These are phyloP conservation scores for Amyloporia xantha DNA, from an alignment of 768 basidiomycete species.

Conservation along the genomic window DNA sequence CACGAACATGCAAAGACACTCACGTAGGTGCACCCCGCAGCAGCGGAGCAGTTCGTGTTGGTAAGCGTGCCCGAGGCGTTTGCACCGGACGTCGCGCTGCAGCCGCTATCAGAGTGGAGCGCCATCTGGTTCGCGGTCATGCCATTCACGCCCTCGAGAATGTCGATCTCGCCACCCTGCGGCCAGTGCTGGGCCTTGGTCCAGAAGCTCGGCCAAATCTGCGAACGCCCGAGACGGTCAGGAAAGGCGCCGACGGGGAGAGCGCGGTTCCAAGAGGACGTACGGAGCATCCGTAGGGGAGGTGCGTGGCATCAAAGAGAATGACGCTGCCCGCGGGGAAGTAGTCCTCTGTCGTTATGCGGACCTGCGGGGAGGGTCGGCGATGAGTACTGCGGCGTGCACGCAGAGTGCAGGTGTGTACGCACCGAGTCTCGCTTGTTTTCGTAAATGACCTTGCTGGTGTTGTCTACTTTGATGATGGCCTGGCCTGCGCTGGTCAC, in stretches of 20 bases:
- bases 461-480: conserved; percentile 71
- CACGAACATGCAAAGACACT: neutral
- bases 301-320: conserved; percentile 38
- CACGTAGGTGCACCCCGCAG: conserved; percentile 14
- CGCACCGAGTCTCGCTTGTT: conserved; percentile 56
- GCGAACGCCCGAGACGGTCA: neutral
- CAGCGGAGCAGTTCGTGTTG: conserved; percentile 23
- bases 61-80: conserved; percentile 27
- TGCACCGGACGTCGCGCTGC: conserved; percentile 25
- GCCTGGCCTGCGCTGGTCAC: conserved; percentile 54
- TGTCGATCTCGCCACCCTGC: conserved; percentile 33
- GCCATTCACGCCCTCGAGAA: conserved; percentile 48
- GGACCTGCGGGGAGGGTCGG: conserved; percentile 26
- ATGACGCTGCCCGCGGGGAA: conserved; percentile 38
- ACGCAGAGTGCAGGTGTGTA: neutral
- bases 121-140: conserved; percentile 48
- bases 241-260: neutral
- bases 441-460: conserved; percentile 43
- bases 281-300: conserved; percentile 54
- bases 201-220: conserved; percentile 26
- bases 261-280: conserved; percentile 18
- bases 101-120: conserved; percentile 39
- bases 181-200: conserved; percentile 31
- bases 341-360: conserved; percentile 35
- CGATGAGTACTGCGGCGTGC: too few species aligned